A percentile compares a stretch with the other conserved stretches of the same genome.
Conservation (phyloP, 2,329 filamentous ascomycete genomes). For the Talaromyces sp. region DNA sequence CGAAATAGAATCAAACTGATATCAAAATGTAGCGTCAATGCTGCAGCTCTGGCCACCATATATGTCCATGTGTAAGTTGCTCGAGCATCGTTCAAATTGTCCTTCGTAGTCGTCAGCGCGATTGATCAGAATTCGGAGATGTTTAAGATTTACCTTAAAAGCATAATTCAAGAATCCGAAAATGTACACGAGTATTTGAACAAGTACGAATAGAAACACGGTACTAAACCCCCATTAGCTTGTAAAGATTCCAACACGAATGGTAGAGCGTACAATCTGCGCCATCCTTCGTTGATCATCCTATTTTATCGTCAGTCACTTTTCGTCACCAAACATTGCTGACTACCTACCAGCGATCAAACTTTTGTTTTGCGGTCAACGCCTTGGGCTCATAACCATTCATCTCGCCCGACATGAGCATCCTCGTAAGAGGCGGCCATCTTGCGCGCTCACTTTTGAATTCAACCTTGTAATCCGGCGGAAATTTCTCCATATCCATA, state of each 20-base stretch:
- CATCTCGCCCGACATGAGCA: constrained; percentile 80
- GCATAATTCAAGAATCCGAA: constrained; percentile 79
- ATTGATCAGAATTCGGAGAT: neutral
- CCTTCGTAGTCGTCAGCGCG: constrained; percentile 31
- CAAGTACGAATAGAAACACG: constrained; percentile 69
- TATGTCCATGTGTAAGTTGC: constrained; percentile 72
- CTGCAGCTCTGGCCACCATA: constrained; percentile 71
- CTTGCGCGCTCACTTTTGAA: constrained; percentile 61
- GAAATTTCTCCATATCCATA: constrained; percentile 25
- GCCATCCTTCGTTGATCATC: constrained; percentile 87
- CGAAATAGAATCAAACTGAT: constrained; percentile 73
- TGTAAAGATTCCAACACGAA: too few relatives aligned
- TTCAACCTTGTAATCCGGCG: constrained; percentile 19
- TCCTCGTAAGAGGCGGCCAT: constrained; percentile 78
- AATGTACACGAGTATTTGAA: constrained; percentile 73
- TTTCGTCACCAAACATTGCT: neutral
- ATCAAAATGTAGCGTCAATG: constrained; percentile 76
- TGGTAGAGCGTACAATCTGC: constrained; percentile 62
- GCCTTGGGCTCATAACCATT: constrained; percentile 68
- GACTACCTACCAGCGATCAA: constrained; percentile 61
- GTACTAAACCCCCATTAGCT: constrained; percentile 52
- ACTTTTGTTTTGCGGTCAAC: constrained; percentile 66
- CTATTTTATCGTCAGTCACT: constrained; percentile 23
- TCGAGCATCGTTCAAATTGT: constrained; percentile 65
- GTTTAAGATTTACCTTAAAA: constrained; percentile 53